Evolutionary conservation across 169 alveolate species (phyloP), one percentile per base, ranked within the genome.

Genomic region (Babesia bovis): DNA sequence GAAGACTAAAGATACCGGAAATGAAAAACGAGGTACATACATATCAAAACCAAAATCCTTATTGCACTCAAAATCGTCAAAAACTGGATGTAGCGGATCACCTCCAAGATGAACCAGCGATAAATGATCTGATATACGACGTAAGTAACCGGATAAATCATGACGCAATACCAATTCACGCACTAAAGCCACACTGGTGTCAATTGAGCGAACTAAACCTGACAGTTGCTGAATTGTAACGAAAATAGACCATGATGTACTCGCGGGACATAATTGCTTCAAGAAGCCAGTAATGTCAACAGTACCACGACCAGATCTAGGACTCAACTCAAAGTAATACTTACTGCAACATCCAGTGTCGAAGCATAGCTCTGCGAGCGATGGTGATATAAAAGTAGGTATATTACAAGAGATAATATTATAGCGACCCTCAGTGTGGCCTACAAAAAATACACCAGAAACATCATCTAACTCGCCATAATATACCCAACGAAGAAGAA

Each of bases 391-490:
- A 47, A 66, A 50, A n/a, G 33, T 51, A 25, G 66, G 63, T 41
- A 50, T 66, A 50, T 50, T 51, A 57, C 65, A 30, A 50, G 35
- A 45, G 53, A 60, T 4, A 13, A 66, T 23, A 19, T 33, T 38
- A 41, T 66, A 66, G 41, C 28, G 56, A 41, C 41, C 76, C 63
- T 51, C 26, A 12, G 40, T 41, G 30, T 25, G 38, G 40, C 45
- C 26, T 40, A 76, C 72, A 47, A 76, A 76, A 76, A 76, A 66
- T 28, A 50, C 73, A 0, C 61, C 60, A 35, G 23, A 1, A 0
- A 12, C 56, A 21, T 65, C 70, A 0, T 65, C 53, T 23, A 76
- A 40, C 51, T 66, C 81, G 35, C 85, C 85, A n/a, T 21, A 76
- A 49, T 45, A 58, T 17, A 76, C 49, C 78, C 78, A 76, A 42